Conservation (phyloP, 83 land plant genomes). For the Thuja plicata region DNA sequence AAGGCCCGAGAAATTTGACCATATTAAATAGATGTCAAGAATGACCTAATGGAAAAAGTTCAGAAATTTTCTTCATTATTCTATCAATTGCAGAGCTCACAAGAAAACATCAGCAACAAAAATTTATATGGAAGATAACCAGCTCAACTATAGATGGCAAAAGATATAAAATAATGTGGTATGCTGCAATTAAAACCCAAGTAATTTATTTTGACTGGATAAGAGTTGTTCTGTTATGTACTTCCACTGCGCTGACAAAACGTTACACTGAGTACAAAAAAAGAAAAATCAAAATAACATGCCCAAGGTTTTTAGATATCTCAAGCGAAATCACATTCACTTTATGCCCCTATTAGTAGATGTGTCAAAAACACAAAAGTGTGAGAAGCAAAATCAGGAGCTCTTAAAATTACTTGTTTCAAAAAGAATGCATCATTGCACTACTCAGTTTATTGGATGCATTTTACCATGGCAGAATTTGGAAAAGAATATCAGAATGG, state of each 20-base stretch:
- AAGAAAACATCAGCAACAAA: neutral
- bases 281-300: neutral
- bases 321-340: neutral
- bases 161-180: neutral
- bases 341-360: neutral
- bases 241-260: neutral
- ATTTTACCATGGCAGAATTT: neutral
- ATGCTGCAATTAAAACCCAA: neutral
- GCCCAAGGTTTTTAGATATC: neutral
- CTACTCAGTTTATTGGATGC: neutral
- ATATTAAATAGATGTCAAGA: neutral
- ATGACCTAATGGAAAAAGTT: neutral
- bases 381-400: neutral
- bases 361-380: neutral
- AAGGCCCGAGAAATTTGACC: no score
- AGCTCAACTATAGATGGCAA: neutral
- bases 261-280: neutral
- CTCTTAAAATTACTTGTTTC: neutral
- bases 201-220: neutral
- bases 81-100: neutral
- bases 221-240: neutral
- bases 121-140: neutral
- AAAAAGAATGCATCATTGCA: neutral
- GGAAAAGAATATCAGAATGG: neutral
- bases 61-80: neutral